A percentile compares a stretch with the other conserved stretches of the same genome.
Evolutionary conservation across 192 early-diverging fungal species (phyloP).

Genomic region (Rhizophagus clarus): DNA sequence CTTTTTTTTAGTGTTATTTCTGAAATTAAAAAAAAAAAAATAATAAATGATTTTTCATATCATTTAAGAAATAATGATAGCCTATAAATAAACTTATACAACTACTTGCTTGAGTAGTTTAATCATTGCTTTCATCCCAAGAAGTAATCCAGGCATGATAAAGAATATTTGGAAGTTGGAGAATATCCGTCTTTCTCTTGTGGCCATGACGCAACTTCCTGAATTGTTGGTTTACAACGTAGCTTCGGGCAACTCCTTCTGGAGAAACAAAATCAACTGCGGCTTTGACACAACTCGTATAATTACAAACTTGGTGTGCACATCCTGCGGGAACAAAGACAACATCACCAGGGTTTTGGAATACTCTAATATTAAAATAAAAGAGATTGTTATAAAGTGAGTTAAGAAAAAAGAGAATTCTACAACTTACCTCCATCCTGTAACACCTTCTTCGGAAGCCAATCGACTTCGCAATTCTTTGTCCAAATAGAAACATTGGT

Average conservation of each 20-base stretch:
- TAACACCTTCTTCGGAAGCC: constrained; percentile 39
- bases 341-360: constrained; percentile 72
- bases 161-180: constrained; percentile 53
- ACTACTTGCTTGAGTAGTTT: neutral
- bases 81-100: neutral
- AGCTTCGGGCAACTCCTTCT: constrained; percentile 55
- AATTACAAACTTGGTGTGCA: constrained; percentile 75
- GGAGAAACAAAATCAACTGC: constrained; percentile 75
- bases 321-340: constrained; percentile 80
- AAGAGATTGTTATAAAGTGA: neutral
- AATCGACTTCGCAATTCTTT: constrained; percentile 44
- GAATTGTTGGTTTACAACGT: constrained; percentile 52
- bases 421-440: constrained; percentile 39
- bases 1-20: no score
- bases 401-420: neutral
- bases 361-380: constrained; percentile 37
- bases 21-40: no score
- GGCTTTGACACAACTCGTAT: constrained; percentile 63
- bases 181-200: constrained; percentile 48
- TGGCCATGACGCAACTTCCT: constrained; percentile 39
- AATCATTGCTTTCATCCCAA: neutral
- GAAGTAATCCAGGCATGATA: constrained; percentile 35
- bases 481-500: constrained; percentile 69
- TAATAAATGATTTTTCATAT: neutral
- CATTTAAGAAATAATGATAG: neutral